Conservation (phyloP, 495 filamentous ascomycete genomes). For the Aspergillus wentii region DNA sequence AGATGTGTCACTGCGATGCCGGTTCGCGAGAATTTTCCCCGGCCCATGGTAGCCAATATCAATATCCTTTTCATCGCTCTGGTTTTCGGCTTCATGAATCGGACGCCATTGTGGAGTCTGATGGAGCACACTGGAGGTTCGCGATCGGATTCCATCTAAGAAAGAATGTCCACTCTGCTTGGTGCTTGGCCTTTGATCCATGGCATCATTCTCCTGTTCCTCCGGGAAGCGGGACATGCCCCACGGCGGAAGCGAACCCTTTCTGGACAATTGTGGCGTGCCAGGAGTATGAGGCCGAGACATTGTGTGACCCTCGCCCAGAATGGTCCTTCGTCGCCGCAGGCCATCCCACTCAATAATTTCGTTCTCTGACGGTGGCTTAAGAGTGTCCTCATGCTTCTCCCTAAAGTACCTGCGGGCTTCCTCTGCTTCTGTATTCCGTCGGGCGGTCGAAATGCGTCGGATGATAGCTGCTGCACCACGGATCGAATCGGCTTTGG, state of each 20-base stretch:
- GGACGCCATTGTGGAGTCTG: conserved; percentile 32
- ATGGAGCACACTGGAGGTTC: conserved; percentile 32
- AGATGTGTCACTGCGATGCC: conserved; percentile 27
- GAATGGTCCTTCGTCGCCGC: conserved; percentile 71
- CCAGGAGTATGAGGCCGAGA: conserved; percentile 22
- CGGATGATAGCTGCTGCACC: conserved; percentile 88
- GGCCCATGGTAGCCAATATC: conserved; percentile 35
- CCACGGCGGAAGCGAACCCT: conserved; percentile 70
- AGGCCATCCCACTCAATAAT: conserved; percentile 92
- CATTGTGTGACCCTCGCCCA: conserved; percentile 44
- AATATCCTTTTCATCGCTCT: conserved; percentile 36
- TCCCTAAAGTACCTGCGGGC: conserved; percentile 75
- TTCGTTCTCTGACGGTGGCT: conserved; percentile 70
- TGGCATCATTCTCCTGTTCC: no score
- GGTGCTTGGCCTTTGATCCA: conserved; percentile 28
- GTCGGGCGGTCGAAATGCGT: conserved; percentile 68
- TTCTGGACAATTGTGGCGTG: conserved; percentile 23
- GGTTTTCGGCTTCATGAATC: conserved; percentile 25
- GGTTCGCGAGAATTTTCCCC: not conserved
- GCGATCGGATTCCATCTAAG: conserved; percentile 55
- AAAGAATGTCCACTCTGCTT: conserved; percentile 37
- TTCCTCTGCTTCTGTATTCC: conserved; percentile 78
- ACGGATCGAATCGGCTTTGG: conserved; percentile 93
- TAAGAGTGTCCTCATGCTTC: conserved; percentile 62
- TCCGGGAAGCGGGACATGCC: conserved; percentile 85